Evolutionary conservation across 2,329 filamentous ascomycete genomes (phyloP).

Genomic region (Tolypocladium inflatum): DNA sequence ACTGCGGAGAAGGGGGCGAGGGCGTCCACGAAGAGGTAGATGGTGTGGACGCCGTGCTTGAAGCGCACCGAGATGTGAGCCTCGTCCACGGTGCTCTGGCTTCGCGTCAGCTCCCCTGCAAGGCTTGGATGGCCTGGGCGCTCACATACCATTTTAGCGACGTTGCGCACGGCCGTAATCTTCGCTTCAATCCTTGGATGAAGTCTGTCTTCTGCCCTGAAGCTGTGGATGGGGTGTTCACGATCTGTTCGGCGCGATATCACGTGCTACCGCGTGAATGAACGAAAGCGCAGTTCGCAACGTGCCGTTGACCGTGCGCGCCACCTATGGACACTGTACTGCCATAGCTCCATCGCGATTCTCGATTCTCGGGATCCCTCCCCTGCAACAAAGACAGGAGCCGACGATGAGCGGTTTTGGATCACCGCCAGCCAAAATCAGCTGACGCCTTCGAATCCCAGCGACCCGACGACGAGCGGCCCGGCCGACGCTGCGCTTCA

Average conservation of each 20-base stretch:
- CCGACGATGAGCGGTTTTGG: background rate
- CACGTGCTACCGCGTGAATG: conserved; percentile 1
- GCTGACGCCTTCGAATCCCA: background rate
- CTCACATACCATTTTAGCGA: background rate
- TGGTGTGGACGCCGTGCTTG: conserved; percentile 62
- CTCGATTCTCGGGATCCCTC: background rate
- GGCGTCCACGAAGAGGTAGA: conserved; percentile 57
- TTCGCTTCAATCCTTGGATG: background rate
- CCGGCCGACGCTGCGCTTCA: background rate
- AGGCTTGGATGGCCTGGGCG: background rate
- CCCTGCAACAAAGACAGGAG: background rate
- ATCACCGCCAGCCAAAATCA: background rate
- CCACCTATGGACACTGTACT: background rate
- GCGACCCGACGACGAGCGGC: background rate
- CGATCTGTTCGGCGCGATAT: background rate
- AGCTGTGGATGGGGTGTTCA: background rate
- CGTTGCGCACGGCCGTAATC: background rate
- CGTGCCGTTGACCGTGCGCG: background rate
- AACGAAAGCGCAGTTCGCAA: background rate
- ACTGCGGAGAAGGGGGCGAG: conserved; percentile 46
- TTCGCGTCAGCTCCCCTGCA: conserved; percentile 4
- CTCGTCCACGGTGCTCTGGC: conserved; percentile 24
- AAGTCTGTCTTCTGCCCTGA: background rate
- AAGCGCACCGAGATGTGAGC: conserved; percentile 58
- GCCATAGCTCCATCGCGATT: background rate